A percentile compares a stretch with the other conserved stretches of the same genome.
Evolutionary conservation across 2,329 filamentous ascomycete genomes (phyloP).

Genomic region (Trichoderma cornu-damae): DNA sequence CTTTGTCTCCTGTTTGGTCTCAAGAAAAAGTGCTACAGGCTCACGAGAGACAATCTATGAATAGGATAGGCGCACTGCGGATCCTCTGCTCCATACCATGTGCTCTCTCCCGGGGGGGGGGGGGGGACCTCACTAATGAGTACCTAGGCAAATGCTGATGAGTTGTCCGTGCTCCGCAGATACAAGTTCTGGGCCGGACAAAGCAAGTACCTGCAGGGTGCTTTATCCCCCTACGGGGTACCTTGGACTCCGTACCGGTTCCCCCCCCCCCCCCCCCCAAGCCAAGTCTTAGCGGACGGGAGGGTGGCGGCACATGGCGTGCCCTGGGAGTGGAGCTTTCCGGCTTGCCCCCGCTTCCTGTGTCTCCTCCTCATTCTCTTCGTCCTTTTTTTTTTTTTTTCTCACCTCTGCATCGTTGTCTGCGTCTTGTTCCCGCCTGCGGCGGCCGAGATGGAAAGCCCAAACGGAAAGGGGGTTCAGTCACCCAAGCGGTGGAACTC

Average conservation of each 20-base stretch:
- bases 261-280: no score
- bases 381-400: not conserved
- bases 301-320: slow-evolving; percentile 19
- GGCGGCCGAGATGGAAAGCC: no score
- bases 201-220: not conserved
- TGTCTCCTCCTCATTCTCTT: not conserved
- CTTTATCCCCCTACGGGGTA: not conserved
- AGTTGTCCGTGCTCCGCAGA: not conserved
- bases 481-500: no score
- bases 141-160: not conserved
- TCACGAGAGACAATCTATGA: not conserved
- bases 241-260: not conserved
- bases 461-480: no score
- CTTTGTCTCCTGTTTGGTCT: no score
- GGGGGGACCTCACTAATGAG: no score
- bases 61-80: not conserved
- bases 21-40: no score
- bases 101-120: not conserved
- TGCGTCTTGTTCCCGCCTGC: not conserved
- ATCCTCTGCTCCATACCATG: not conserved
- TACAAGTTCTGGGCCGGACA: not conserved
- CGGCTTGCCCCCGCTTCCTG: not conserved
- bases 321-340: slow-evolving; percentile 16
- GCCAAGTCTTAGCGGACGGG: slow-evolving; percentile 15
- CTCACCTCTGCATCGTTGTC: not conserved